Evolutionary conservation across 768 basidiomycete genomes (phyloP).

Genomic region (Inosperma sp.): DNA sequence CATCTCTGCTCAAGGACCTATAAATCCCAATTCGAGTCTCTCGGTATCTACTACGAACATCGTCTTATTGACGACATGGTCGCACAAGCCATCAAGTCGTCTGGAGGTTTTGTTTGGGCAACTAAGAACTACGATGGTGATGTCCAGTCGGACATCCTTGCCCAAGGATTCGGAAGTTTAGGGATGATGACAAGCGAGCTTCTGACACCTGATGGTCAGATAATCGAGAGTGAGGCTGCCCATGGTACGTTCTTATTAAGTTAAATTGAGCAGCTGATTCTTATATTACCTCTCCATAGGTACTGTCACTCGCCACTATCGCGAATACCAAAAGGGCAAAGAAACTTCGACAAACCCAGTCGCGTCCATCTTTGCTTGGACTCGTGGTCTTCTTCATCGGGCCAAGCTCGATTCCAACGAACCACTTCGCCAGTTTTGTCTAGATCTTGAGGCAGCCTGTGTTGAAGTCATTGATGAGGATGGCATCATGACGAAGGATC

Average conservation of each 20-base stretch:
- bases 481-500: conserved; percentile 94
- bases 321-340: conserved; percentile 94
- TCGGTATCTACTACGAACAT: conserved; percentile 89
- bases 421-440: conserved; percentile 66
- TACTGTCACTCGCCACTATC: conserved; percentile 94
- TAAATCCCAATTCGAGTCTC: conserved; percentile 62
- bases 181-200: conserved; percentile 99
- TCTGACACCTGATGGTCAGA: conserved; percentile 88
- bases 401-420: conserved; percentile 89
- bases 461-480: conserved; percentile 89
- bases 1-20: conserved; percentile 44
- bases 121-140: conserved; percentile 82
- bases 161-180: conserved; percentile 93
- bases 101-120: conserved; percentile 85
- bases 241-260: conserved; percentile 51
- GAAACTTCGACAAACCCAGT: conserved; percentile 99
- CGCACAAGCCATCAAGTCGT: conserved; percentile 94
- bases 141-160: conserved; percentile 88
- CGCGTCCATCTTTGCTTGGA: conserved; percentile 99
- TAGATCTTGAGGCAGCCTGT: conserved; percentile 80
- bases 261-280: neutral
- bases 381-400: conserved; percentile 87
- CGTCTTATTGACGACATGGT: conserved; percentile 98
- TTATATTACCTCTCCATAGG: conserved; percentile 30
- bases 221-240: conserved; percentile 94